phyloP scores from a whole-genome alignment of 768 basidiomycete species.

The Termitomyces sp. region DNA sequence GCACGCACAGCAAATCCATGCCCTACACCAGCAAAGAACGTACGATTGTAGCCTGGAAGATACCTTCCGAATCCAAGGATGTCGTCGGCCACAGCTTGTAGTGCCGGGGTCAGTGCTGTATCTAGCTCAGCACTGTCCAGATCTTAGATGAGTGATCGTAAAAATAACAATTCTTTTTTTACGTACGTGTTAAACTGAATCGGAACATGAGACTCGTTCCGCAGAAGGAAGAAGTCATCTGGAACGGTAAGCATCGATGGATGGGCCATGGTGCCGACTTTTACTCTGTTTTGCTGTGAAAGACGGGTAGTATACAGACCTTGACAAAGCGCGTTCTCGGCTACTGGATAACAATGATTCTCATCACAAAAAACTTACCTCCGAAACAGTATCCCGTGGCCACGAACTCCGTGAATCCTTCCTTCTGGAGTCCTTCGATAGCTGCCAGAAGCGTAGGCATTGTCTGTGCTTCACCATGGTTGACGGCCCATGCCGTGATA shows the following conservation, averaged over 20 bases:
- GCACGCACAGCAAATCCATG: constrained; percentile 16
- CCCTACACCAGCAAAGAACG: constrained; percentile 13
- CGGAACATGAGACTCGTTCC: constrained; percentile 12
- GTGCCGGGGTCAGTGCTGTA: constrained; percentile 7
- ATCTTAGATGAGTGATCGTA: neutral
- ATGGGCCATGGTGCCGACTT: constrained; percentile 26
- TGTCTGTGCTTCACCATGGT: constrained; percentile 25
- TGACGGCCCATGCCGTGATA: constrained; percentile 24
- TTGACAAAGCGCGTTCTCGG: neutral
- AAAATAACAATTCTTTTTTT: neutral
- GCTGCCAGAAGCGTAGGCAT: constrained; percentile 27
- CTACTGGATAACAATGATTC: neutral
- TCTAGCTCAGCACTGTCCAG: constrained; percentile 11
- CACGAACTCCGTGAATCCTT: constrained; percentile 29
- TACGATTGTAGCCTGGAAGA: constrained; percentile 11
- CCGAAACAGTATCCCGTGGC: constrained; percentile 34
- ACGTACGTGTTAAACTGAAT: constrained; percentile 14
- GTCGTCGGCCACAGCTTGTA: constrained; percentile 11
- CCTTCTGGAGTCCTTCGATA: constrained; percentile 25
- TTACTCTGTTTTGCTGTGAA: constrained; percentile 23
- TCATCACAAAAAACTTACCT: constrained; percentile 6
- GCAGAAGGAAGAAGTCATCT: constrained; percentile 23
- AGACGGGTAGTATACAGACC: constrained; percentile 28
- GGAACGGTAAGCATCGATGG: constrained; percentile 30
- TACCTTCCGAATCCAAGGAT: constrained; percentile 13